Conservation (phyloP, 2,329 filamentous ascomycete genomes). For the Sarocladium kiliense region DNA sequence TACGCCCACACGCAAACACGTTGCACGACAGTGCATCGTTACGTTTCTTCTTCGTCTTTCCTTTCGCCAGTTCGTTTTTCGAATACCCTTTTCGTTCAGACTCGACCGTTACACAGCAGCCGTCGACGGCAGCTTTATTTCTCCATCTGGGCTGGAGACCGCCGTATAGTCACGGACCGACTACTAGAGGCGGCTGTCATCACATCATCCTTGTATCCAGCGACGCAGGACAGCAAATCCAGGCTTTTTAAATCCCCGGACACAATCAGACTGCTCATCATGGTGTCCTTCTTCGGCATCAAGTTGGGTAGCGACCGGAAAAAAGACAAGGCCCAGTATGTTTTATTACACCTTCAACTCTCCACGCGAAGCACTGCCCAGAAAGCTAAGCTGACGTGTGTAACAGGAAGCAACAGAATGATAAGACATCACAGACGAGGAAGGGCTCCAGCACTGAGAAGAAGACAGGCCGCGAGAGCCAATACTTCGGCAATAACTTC, state of each 20-base stretch:
- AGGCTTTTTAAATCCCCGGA: too few relatives aligned
- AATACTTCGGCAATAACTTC: constrained; percentile 31
- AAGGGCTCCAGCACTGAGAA: constrained; percentile 22
- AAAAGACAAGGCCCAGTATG: constrained; percentile 48
- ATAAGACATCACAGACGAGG: constrained; percentile 22
- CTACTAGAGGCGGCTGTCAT: too few relatives aligned
- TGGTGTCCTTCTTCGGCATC: constrained; percentile 57
- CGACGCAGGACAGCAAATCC: too few relatives aligned
- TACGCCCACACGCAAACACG: neutral
- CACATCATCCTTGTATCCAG: too few relatives aligned
- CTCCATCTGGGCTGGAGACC: neutral
- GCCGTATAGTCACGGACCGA: too few relatives aligned
- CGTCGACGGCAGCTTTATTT: neutral
- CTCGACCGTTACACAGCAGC: neutral
- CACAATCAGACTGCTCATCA: constrained; percentile 20
- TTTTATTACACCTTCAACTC: too few relatives aligned
- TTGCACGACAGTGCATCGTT: neutral
- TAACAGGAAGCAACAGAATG: constrained; percentile 16
- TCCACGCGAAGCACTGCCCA: neutral
- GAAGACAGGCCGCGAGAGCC: constrained; percentile 26
- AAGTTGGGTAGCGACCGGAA: constrained; percentile 53
- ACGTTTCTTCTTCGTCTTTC: neutral
- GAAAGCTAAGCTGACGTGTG: too few relatives aligned
- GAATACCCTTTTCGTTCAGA: constrained; percentile 4
- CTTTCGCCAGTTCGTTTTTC: neutral